phyloP scores from a whole-genome alignment of 768 basidiomycete species.

The Tylopilus vinaceipallidus region DNA sequence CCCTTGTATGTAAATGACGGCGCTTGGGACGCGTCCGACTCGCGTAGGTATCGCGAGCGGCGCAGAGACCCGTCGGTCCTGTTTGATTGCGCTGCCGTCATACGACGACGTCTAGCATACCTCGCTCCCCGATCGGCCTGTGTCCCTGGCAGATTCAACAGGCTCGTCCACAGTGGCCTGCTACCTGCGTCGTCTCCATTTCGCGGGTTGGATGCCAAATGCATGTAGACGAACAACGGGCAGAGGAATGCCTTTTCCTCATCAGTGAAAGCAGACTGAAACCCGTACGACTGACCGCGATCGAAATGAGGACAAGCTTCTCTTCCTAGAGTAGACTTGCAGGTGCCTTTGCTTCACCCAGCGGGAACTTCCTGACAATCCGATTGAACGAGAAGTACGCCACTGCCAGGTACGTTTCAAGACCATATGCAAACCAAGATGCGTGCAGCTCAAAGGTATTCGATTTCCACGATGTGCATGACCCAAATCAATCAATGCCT shows the following conservation, averaged over 20 bases:
- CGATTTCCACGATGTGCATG: slow-evolving; percentile 8
- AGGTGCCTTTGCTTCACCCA: background rate
- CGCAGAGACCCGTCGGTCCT: too few species aligned
- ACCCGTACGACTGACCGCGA: background rate
- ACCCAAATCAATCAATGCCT: slow-evolving; percentile 19
- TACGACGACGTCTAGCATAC: too few species aligned
- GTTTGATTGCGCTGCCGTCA: too few species aligned
- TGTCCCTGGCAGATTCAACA: too few species aligned
- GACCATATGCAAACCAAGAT: background rate
- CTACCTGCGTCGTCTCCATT: too few species aligned
- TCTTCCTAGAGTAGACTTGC: background rate
- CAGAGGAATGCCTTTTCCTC: background rate
- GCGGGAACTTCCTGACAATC: background rate
- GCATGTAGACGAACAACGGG: background rate
- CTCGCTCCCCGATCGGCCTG: too few species aligned
- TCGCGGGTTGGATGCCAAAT: too few species aligned
- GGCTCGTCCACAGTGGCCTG: too few species aligned
- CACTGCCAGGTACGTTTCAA: background rate
- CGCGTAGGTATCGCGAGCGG: too few species aligned
- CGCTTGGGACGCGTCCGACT: too few species aligned
- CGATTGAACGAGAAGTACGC: too few species aligned
- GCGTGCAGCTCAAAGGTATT: background rate
- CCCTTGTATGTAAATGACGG: too few species aligned
- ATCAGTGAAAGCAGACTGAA: background rate
- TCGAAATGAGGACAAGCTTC: background rate